These are phyloP conservation scores for Hansfordia pulvinata DNA, from an alignment of 2,329 filamentous ascomycete genomes.

Conservation along the genomic window DNA sequence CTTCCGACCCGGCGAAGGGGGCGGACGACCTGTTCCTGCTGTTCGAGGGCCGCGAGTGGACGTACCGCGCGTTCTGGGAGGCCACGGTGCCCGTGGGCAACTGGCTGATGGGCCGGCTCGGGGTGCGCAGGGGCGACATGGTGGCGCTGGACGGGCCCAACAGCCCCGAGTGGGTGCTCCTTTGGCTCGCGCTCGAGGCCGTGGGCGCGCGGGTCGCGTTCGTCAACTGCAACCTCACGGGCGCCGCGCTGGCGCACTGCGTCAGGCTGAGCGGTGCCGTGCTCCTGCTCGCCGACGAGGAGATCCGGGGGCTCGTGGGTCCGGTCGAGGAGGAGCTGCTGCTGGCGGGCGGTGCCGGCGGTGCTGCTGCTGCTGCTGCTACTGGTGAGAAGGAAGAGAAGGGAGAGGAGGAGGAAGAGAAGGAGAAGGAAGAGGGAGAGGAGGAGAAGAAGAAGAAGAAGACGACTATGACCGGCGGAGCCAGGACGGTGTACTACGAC, in stretches of 20 bases:
- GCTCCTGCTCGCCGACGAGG: constrained; percentile 43
- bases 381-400: too few species aligned
- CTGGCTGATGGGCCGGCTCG: constrained; percentile 41
- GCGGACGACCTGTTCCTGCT: constrained; percentile 23
- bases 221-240: constrained; percentile 55
- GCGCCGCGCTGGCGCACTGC: constrained; percentile 51
- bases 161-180: constrained; percentile 50
- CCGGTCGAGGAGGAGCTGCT: constrained; percentile 42
- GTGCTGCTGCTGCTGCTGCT: too few species aligned
- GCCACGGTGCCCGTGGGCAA: constrained; percentile 43
- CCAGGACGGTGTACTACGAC: constrained; percentile 37
- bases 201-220: constrained; percentile 54
- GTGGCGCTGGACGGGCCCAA: constrained; percentile 55
- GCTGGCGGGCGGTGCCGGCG: constrained; percentile 23
- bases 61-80: constrained; percentile 39
- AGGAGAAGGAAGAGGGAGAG: too few species aligned
- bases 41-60: constrained; percentile 47
- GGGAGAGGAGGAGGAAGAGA: too few species aligned
- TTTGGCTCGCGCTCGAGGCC: constrained; percentile 49
- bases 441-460: too few species aligned
- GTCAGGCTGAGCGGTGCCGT: constrained; percentile 40
- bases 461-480: too few species aligned
- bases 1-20: constrained; percentile 5
- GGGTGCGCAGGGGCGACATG: constrained; percentile 43
- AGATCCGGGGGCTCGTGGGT: constrained; percentile 34